Conservation (phyloP, 176 grass and related monocot genomes). For the Hyparrhenia diplandra region DNA sequence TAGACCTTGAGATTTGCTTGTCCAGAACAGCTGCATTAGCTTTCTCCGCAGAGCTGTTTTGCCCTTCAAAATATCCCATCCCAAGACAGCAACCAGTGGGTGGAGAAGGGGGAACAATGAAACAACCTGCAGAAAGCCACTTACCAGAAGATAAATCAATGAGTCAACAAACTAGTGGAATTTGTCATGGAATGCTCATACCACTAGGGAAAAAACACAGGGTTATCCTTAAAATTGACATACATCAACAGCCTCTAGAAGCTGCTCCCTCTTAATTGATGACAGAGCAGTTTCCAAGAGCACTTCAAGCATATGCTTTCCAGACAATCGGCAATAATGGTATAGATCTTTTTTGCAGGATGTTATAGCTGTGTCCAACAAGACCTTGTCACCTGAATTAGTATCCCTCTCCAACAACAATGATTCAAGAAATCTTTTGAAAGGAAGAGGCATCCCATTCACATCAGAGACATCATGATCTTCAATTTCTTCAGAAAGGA, state of each 20-base stretch:
- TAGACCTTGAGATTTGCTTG: conserved; percentile 84
- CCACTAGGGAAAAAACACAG: background rate
- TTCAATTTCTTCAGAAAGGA: conserved; percentile 78
- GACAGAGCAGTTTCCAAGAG: conserved; percentile 77
- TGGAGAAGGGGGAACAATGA: conserved; percentile 89
- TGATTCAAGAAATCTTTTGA: conserved; percentile 83
- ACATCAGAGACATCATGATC: conserved; percentile 47
- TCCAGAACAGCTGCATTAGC: conserved; percentile 85
- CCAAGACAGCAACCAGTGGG: conserved; percentile 85
- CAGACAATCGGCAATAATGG: conserved; percentile 72
- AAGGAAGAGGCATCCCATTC: conserved; percentile 60
- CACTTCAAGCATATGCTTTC: conserved; percentile 78
- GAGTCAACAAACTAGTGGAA: conserved; percentile 20
- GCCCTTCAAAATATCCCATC: conserved; percentile 91
- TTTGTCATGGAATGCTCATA: conserved; percentile 25
- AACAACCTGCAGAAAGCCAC: conserved; percentile 59
- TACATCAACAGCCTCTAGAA: conserved; percentile 85
- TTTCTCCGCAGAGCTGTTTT: conserved; percentile 75
- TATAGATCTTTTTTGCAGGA: conserved; percentile 88
- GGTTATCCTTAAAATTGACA: conserved; percentile 32
- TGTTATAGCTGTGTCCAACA: conserved; percentile 30
- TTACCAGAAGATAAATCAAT: conserved; percentile 22
- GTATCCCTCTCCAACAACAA: conserved; percentile 32
- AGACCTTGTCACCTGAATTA: conserved; percentile 28
- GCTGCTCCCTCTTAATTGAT: conserved; percentile 68